phyloP scores from a whole-genome alignment of 495 filamentous ascomycete genomes.

The Aeminium ludgeri region DNA sequence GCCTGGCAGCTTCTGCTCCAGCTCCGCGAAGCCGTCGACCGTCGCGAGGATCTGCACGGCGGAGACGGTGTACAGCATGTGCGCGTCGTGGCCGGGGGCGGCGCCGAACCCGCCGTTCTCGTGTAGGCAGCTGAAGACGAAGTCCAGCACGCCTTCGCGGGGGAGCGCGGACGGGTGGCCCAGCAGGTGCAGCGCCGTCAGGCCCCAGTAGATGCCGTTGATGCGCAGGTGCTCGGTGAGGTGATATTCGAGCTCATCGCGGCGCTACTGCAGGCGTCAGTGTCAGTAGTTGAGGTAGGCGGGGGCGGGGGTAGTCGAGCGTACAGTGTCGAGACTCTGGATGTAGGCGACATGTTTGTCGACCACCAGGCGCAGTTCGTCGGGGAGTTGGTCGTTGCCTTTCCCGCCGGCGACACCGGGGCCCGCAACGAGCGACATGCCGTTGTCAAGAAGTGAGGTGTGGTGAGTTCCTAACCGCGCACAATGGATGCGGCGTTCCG shows the following conservation, averaged over 20 bases:
- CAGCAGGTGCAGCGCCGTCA: slow-evolving; percentile 75
- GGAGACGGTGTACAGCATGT: slow-evolving; percentile 87
- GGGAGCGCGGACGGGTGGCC: slow-evolving; percentile 64
- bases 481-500: too few relatives aligned
- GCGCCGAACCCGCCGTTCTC: slow-evolving; percentile 83
- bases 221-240: slow-evolving; percentile 89
- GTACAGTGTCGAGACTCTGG: slow-evolving; percentile 72
- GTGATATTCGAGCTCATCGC: slow-evolving; percentile 92
- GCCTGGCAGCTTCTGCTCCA: slow-evolving; percentile 48
- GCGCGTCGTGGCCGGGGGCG: slow-evolving; percentile 83
- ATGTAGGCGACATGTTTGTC: slow-evolving; percentile 86
- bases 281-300: slow-evolving; percentile 15
- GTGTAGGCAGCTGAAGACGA: slow-evolving; percentile 79
- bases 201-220: slow-evolving; percentile 91
- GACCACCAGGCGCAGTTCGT: slow-evolving; percentile 46
- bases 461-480: too few relatives aligned
- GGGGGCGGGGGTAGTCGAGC: slow-evolving; percentile 17
- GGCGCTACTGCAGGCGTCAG: slow-evolving; percentile 36
- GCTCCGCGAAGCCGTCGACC: slow-evolving; percentile 65
- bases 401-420: slow-evolving; percentile 40
- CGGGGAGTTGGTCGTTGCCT: slow-evolving; percentile 29
- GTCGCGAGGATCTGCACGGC: slow-evolving; percentile 80
- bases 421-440: slow-evolving; percentile 46
- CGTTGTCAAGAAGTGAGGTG: not conserved
- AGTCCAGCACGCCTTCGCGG: slow-evolving; percentile 66